A percentile compares a stretch with the other conserved stretches of the same genome.
These are phyloP conservation scores for Nannochloropsis gaditana DNA, from an alignment of 108 stramenopile species.

Conservation along the genomic window DNA sequence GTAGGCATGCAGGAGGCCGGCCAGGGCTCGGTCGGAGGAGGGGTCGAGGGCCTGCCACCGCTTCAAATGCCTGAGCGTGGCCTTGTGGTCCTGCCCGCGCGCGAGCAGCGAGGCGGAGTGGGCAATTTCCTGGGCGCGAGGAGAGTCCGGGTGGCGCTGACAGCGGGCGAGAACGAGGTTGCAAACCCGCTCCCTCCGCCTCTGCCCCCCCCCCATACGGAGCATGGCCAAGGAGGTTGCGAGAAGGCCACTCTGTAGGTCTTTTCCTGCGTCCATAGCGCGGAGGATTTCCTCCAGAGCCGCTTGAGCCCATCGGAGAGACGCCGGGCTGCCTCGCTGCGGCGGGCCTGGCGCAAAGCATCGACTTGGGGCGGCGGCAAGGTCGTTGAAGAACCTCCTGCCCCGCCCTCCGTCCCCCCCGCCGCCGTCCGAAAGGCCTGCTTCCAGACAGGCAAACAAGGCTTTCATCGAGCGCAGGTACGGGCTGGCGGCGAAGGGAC, in stretches of 20 bases:
- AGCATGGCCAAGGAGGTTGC: not conserved
- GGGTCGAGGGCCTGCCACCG: not conserved
- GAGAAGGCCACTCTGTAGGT: not conserved
- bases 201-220: not conserved
- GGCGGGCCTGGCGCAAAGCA: not conserved
- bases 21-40: not conserved
- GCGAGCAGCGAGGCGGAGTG: not conserved
- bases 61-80: not conserved
- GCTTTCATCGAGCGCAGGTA: not conserved
- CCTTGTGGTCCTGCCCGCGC: not conserved
- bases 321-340: not conserved
- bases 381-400: not conserved
- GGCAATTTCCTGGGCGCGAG: not conserved
- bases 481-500: not conserved
- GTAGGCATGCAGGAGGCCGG: not conserved
- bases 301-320: not conserved
- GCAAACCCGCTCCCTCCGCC: not conserved
- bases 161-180: not conserved
- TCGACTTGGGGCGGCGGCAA: not conserved
- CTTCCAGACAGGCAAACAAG: not conserved
- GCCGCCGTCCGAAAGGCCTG: not conserved
- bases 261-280: not conserved
- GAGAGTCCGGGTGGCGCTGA: not conserved
- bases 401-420: not conserved
- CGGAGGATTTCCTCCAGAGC: not conserved